A percentile compares a stretch with the other conserved stretches of the same genome.
These are phyloP conservation scores for Trebouxia gelatinosa DNA, from an alignment of 163 green algal species.

Conservation along the genomic window DNA sequence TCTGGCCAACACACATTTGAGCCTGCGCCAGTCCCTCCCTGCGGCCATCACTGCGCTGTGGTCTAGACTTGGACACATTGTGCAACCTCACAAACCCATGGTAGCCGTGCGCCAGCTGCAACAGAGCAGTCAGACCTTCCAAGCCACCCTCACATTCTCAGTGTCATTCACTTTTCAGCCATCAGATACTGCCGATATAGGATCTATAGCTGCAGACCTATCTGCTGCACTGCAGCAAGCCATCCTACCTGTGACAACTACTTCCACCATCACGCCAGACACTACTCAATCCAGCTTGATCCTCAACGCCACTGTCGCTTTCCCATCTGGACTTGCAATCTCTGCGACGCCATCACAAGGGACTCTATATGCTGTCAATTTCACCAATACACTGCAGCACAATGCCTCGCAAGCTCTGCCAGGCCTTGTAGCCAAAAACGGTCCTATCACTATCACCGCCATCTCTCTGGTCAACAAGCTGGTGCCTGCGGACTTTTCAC, in stretches of 20 bases:
- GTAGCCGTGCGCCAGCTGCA: background rate
- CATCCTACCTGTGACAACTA: background rate
- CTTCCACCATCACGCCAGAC: background rate
- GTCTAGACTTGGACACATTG: too few relatives aligned
- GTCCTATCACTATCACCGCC: background rate
- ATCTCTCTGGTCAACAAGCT: background rate
- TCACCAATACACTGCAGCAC: background rate
- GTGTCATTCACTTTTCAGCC: conserved; percentile 2
- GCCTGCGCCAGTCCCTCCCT: background rate
- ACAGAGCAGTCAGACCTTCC: background rate
- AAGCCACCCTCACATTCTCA: conserved; percentile 7
- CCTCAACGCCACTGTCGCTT: background rate
- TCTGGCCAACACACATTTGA: background rate
- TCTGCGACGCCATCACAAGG: conserved; percentile 14
- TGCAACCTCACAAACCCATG: too few relatives aligned
- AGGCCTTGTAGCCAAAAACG: conserved; percentile 3
- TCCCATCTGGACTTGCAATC: background rate
- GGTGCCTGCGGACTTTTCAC: too few relatives aligned
- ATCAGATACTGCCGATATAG: too few relatives aligned
- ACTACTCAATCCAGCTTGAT: background rate
- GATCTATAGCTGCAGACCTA: conserved; percentile 13
- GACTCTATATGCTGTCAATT: background rate
- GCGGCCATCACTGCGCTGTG: background rate
- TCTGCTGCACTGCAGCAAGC: background rate
- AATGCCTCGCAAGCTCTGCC: background rate